These are phyloP conservation scores for Pythium aquatile DNA, from an alignment of 352 stramenopile species.

Conservation along the genomic window DNA sequence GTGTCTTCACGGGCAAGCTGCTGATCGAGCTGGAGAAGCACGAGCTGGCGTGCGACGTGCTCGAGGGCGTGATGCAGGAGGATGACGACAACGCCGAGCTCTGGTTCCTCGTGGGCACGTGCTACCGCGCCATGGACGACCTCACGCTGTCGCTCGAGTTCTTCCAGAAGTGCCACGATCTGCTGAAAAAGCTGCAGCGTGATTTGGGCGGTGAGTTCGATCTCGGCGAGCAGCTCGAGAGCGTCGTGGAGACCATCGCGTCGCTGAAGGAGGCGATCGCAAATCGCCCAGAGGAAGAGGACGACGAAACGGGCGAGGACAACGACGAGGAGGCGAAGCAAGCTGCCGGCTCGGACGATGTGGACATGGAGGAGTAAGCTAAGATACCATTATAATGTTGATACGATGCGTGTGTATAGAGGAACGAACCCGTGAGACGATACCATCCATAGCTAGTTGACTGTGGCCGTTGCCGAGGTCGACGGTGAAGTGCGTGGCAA, in stretches of 20 bases:
- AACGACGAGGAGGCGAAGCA: conserved; percentile 27
- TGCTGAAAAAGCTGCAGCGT: conserved; percentile 83
- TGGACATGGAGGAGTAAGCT: conserved; percentile 81
- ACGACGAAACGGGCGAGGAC: conserved; percentile 44
- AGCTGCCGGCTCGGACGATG: conserved; percentile 46
- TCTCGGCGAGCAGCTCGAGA: conserved; percentile 77
- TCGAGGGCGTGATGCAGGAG: conserved; percentile 88
- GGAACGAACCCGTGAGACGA: not conserved
- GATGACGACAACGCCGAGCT: conserved; percentile 89
- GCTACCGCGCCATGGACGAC: conserved; percentile 86
- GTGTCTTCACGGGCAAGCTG: conserved; percentile 76
- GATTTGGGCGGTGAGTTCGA: conserved; percentile 71
- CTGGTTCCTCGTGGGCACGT: conserved; percentile 88
- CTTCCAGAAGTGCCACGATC: conserved; percentile 73
- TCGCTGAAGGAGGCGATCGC: conserved; percentile 57
- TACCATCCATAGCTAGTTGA: not conserved
- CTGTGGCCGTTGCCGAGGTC: not conserved
- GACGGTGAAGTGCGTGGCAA: conserved; percentile 13
- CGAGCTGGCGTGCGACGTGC: conserved; percentile 74
- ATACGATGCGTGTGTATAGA: conserved; percentile 40
- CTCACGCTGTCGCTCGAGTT: conserved; percentile 81
- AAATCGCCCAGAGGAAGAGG: conserved; percentile 49
- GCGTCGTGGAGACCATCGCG: conserved; percentile 59
- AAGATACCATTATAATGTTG: conserved; percentile 53
- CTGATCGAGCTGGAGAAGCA: conserved; percentile 87